phyloP scores from a whole-genome alignment of 169 alveolate species.

The Plasmodium billcollinsi region DNA sequence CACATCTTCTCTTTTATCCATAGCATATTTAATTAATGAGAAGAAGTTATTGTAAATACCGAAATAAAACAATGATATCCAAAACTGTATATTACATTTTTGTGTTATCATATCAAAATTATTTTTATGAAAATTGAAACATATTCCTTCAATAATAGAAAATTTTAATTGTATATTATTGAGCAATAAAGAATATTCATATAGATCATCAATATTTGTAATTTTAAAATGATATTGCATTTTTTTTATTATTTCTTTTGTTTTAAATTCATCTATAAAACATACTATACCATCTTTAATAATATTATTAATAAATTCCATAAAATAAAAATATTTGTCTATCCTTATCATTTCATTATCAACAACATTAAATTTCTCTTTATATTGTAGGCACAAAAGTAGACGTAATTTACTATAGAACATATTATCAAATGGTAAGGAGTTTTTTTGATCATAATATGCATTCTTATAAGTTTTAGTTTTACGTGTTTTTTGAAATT shows the following conservation, averaged over 20 bases:
- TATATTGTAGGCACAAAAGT: conserved; percentile 49
- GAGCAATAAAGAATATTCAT: conserved; percentile 60
- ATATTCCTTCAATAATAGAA: conserved; percentile 65
- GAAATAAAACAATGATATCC: conserved; percentile 66
- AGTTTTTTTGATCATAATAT: neutral
- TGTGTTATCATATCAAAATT: conserved; percentile 39
- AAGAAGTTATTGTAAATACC: conserved; percentile 70
- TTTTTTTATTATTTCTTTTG: conserved; percentile 49
- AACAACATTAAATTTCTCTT: conserved; percentile 46
- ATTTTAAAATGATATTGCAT: conserved; percentile 24
- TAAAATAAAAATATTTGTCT: conserved; percentile 33
- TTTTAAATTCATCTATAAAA: conserved; percentile 60
- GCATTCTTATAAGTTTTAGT: conserved; percentile 4
- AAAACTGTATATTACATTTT: conserved; percentile 43
- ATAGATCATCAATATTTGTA: conserved; percentile 53
- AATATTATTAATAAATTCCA: conserved; percentile 56
- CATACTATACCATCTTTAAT: conserved; percentile 43
- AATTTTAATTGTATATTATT: conserved; percentile 45
- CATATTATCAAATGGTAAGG: conserved; percentile 58
- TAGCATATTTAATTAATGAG: conserved; percentile 54
- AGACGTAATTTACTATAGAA: conserved; percentile 45
- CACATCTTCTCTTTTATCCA: conserved; percentile 33
- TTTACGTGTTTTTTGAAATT: neutral
- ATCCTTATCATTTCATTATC: conserved; percentile 58
- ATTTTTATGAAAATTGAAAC: conserved; percentile 47